Evolutionary conservation across 139 green algal genomes (phyloP).

Genomic region (Spirogloea muscicola): DNA sequence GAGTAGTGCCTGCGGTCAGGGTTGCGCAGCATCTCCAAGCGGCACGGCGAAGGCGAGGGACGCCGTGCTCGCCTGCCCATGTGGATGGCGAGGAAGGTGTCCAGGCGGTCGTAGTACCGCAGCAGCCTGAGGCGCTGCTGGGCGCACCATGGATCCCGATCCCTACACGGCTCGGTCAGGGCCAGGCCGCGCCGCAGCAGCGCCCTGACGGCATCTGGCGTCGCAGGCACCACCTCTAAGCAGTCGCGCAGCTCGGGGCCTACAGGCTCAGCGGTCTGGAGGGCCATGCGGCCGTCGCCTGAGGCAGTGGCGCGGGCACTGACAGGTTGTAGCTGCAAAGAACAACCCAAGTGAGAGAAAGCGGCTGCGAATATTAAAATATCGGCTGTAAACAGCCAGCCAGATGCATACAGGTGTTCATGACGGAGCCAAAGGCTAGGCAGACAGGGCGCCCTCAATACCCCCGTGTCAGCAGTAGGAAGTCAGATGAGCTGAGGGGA

Average conservation of each 20-base stretch:
- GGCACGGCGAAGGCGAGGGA: not conserved
- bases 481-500: too few relatives aligned
- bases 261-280: too few relatives aligned
- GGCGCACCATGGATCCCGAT: slow-evolving; percentile 8
- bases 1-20: not conserved
- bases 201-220: not conserved
- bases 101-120: slow-evolving; percentile 14
- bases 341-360: too few relatives aligned
- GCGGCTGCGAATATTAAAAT: too few relatives aligned
- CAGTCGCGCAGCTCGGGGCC: slow-evolving; percentile 25
- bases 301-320: too few relatives aligned
- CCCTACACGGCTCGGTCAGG: not conserved
- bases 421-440: too few relatives aligned
- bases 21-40: not conserved
- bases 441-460: too few relatives aligned
- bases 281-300: too few relatives aligned
- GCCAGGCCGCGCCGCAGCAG: slow-evolving; percentile 18
- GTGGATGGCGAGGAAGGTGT: slow-evolving; percentile 23
- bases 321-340: too few relatives aligned
- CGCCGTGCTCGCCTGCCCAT: not conserved
- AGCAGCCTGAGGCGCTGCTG: slow-evolving; percentile 20
- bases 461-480: too few relatives aligned
- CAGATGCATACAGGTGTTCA: too few relatives aligned
- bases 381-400: too few relatives aligned
- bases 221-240: not conserved